phyloP scores from a whole-genome alignment of 352 stramenopile species.

The Phytophthora macrochlamydospora region DNA sequence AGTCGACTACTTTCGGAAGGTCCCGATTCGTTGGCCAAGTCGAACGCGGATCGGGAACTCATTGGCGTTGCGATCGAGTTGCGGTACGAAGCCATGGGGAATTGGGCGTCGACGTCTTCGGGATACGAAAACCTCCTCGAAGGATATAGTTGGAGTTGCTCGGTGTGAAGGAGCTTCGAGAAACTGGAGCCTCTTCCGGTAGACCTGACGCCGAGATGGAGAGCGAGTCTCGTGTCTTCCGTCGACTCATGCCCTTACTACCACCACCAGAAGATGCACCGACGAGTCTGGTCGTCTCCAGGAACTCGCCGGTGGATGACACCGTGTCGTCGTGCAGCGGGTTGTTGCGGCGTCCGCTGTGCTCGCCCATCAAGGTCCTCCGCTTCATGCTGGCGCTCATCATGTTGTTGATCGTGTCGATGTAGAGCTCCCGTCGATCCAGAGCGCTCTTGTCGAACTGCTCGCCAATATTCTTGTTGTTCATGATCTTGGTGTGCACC shows the following conservation, averaged over 20 bases:
- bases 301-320: constrained; percentile 35
- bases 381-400: constrained; percentile 75
- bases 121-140: constrained; percentile 61
- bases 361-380: constrained; percentile 47
- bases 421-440: constrained; percentile 79
- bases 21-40: constrained; percentile 24
- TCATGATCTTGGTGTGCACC: constrained; percentile 87
- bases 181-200: constrained; percentile 31
- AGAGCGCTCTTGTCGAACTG: constrained; percentile 86
- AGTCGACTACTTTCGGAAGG: constrained; percentile 22
- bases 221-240: constrained; percentile 39
- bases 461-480: constrained; percentile 90
- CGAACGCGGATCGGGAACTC: constrained; percentile 30
- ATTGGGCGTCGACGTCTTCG: constrained; percentile 47
- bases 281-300: constrained; percentile 57
- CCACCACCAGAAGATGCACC: constrained; percentile 18
- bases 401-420: constrained; percentile 84
- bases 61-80: constrained; percentile 28
- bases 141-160: constrained; percentile 47
- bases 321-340: constrained; percentile 23
- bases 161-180: constrained; percentile 45
- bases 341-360: constrained; percentile 21
- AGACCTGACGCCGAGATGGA: constrained; percentile 35
- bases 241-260: constrained; percentile 21
- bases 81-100: constrained; percentile 21